A percentile compares a stretch with the other conserved stretches of the same genome.
Conservation (phyloP, 1,139 yeast species). For the Candida tropicalis region DNA sequence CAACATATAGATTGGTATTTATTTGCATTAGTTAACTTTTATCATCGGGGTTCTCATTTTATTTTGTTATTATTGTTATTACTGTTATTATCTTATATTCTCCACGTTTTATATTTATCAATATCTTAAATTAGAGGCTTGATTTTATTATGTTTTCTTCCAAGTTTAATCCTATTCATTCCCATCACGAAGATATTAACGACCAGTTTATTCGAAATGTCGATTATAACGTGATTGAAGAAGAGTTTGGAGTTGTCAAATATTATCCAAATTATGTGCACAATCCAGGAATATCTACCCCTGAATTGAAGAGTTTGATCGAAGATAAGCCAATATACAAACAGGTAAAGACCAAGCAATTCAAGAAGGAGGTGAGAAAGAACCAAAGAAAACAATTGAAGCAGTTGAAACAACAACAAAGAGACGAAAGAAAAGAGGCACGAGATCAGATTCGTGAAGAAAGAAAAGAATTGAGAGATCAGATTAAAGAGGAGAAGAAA, state of each 20-base stretch:
- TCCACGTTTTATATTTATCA: no score
- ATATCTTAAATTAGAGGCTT: background rate
- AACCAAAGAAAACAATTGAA: slow-evolving; percentile 9
- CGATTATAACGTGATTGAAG: slow-evolving; percentile 44
- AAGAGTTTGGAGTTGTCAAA: slow-evolving; percentile 37
- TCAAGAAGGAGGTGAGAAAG: slow-evolving; percentile 10
- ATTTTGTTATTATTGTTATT: background rate
- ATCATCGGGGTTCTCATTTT: no score
- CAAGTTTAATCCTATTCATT: slow-evolving; percentile 1
- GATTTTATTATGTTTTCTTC: background rate
- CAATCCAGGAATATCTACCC: slow-evolving; percentile 41
- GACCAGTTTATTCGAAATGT: slow-evolving; percentile 6
- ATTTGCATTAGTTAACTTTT: no score
- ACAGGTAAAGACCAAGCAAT: slow-evolving; percentile 35
- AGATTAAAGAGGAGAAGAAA: slow-evolving; percentile 17
- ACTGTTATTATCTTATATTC: background rate
- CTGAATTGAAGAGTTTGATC: slow-evolving; percentile 37
- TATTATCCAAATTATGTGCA: slow-evolving; percentile 46
- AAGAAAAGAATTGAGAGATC: slow-evolving; percentile 16
- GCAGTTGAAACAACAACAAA: slow-evolving; percentile 13
- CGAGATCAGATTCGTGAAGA: slow-evolving; percentile 15
- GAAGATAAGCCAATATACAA: slow-evolving; percentile 45
- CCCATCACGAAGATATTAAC: background rate
- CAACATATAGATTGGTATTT: no score
- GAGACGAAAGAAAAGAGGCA: slow-evolving; percentile 9